Conservation (phyloP, 495 filamentous ascomycete species). For the Podospora pseudopauciseta region DNA sequence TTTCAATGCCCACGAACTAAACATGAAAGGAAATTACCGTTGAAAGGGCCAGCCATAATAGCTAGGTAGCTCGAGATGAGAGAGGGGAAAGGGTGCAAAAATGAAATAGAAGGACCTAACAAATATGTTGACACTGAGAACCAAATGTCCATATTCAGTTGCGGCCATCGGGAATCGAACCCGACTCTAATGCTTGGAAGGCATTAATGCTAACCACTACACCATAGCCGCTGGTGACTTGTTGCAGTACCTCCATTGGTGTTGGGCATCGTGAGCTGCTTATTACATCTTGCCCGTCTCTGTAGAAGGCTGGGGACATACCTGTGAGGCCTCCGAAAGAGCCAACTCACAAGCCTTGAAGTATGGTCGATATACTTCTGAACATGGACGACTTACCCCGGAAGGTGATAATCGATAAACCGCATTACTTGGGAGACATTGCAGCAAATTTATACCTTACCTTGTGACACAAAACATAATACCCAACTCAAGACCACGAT, state of each 20-base stretch:
- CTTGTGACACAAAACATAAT: neutral
- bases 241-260: neutral
- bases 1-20: too few species aligned
- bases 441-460: neutral
- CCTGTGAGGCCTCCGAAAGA: too few species aligned
- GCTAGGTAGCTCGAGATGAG: too few species aligned
- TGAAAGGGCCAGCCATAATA: too few species aligned
- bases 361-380: too few species aligned
- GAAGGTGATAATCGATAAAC: too few species aligned
- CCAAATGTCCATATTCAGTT: neutral
- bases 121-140: neutral
- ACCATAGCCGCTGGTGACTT: conserved; percentile 1
- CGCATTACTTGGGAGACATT: neutral
- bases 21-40: too few species aligned
- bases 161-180: conserved; percentile 6
- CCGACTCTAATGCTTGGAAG: conserved; percentile 6
- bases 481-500: neutral
- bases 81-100: neutral
- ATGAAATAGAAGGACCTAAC: neutral
- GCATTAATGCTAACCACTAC: conserved; percentile 6
- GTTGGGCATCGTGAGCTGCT: neutral
- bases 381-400: too few species aligned
- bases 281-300: too few species aligned
- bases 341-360: too few species aligned
- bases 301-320: too few species aligned